These are phyloP conservation scores for Lithocarpus polystachyus DNA, from an alignment of 306 rosid genomes.

Conservation along the genomic window DNA sequence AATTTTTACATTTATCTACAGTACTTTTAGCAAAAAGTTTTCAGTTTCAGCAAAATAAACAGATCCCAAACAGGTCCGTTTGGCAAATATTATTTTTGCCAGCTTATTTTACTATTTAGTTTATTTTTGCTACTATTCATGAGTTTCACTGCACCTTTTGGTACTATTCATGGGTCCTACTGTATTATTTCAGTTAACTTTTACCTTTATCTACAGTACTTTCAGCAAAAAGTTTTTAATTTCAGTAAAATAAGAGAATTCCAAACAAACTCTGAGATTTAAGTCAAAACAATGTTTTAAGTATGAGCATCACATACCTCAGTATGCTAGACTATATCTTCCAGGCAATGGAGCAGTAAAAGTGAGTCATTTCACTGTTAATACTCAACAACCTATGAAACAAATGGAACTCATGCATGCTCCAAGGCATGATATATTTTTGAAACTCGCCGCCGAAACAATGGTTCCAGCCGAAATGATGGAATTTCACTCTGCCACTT, in stretches of 20 bases:
- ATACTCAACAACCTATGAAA: conserved; percentile 14
- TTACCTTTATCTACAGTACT: too few relatives aligned
- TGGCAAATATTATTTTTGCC: too few relatives aligned
- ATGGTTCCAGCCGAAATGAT: conserved; percentile 78
- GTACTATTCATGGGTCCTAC: accelerated
- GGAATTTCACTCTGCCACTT: conserved; percentile 66
- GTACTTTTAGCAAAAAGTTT: too few relatives aligned
- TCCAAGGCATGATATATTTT: conserved; percentile 66
- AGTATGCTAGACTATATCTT: conserved; percentile 20
- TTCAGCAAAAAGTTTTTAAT: too few relatives aligned
- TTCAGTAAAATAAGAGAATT: accelerated
- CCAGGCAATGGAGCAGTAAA: conserved; percentile 28
- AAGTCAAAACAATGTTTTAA: conserved; percentile 3
- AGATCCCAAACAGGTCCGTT: too few relatives aligned
- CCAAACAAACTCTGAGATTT: background rate
- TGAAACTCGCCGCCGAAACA: conserved; percentile 73
- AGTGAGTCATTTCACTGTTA: conserved; percentile 17
- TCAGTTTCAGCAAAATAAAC: too few relatives aligned
- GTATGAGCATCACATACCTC: conserved; percentile 38
- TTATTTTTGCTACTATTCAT: too few relatives aligned
- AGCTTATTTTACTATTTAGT: too few relatives aligned
- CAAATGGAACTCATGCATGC: conserved; percentile 41
- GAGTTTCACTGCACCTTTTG: accelerated
- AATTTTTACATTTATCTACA: too few relatives aligned
- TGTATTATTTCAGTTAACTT: too few relatives aligned